Conservation (phyloP, 2,329 filamentous ascomycete genomes). For the Pleurostoma richardsiae region DNA sequence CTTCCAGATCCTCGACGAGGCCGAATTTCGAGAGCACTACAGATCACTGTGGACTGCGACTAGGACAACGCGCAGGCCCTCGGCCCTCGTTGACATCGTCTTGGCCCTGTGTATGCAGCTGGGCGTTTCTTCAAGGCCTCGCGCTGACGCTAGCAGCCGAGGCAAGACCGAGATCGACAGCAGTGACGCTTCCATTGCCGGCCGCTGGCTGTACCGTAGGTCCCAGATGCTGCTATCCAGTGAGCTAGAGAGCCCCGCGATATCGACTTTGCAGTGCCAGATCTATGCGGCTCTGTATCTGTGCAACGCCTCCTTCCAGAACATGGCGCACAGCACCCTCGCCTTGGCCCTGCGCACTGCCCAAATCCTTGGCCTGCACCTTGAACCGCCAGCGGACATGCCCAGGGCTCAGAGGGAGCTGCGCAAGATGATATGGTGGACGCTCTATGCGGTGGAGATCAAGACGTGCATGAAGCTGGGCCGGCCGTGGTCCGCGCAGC, state of each 20-base stretch:
- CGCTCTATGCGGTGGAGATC: constrained; percentile 40
- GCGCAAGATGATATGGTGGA: constrained; percentile 48
- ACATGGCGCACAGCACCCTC: constrained; percentile 36
- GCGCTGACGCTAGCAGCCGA: not conserved
- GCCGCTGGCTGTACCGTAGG: constrained; percentile 40
- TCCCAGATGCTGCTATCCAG: constrained; percentile 34
- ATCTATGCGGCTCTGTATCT: constrained; percentile 39
- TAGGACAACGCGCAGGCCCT: constrained; percentile 28
- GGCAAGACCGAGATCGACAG: not conserved
- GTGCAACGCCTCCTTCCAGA: constrained; percentile 40
- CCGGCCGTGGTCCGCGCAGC: constrained; percentile 31
- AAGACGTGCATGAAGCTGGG: constrained; percentile 42
- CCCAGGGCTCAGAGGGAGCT: constrained; percentile 30
- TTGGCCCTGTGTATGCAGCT: constrained; percentile 36
- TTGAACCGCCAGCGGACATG: constrained; percentile 32
- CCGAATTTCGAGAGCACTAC: constrained; percentile 31
- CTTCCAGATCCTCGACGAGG: constrained; percentile 30
- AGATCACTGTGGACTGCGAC: constrained; percentile 28
- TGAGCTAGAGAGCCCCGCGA: constrained; percentile 41
- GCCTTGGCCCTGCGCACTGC: constrained; percentile 37
- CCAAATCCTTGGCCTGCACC: constrained; percentile 41
- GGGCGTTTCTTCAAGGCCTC: not conserved
- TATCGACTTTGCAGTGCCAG: constrained; percentile 42
- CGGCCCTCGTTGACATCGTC: constrained; percentile 46
- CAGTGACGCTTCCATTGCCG: constrained; percentile 34